Conservation (phyloP, 176 grass and related monocot species). For the Phragmites australis region DNA sequence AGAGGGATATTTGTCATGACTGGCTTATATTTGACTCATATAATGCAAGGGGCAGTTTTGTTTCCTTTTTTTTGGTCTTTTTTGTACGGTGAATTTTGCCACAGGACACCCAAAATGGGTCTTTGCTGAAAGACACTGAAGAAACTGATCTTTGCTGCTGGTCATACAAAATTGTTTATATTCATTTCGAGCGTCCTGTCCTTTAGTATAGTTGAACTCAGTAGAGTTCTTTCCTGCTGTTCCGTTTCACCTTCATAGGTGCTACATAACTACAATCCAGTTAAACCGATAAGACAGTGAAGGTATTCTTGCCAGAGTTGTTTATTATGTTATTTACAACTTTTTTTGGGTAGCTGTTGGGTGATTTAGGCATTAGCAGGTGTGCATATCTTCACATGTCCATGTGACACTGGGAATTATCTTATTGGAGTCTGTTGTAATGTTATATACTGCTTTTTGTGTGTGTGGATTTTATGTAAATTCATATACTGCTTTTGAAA, state of each 20-base stretch:
- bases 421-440: background rate
- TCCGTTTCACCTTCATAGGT: constrained; percentile 21
- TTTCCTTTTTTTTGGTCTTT: background rate
- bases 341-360: background rate
- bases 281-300: background rate
- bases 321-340: constrained; percentile 1
- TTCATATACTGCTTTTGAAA: background rate
- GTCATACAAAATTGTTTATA: no score
- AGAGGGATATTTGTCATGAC: background rate
- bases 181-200: no score
- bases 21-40: constrained; percentile 8
- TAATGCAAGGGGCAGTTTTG: background rate
- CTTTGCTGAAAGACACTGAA: no score
- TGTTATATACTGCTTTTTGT: background rate
- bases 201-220: constrained; percentile 8
- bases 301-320: background rate
- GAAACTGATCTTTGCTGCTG: no score
- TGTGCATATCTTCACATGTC: background rate
- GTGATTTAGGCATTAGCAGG: background rate
- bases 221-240: background rate
- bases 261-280: constrained; percentile 3
- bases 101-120: no score
- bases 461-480: background rate
- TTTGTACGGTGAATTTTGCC: no score
- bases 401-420: background rate